Base-by-base conservation (phyloP, 345 rosid species). In the Fremontodendron californicum region DNA sequence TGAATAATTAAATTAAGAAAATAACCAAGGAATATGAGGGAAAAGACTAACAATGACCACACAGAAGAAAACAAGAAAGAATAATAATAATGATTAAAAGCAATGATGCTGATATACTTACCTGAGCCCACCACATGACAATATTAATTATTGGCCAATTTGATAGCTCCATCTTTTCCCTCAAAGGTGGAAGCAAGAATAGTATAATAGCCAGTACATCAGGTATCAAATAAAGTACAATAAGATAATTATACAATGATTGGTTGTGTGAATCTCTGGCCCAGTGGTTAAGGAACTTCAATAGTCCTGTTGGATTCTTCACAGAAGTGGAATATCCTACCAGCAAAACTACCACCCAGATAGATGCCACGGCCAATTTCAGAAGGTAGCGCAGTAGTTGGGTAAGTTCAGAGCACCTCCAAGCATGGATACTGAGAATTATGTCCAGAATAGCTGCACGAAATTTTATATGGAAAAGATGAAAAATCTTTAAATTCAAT, bases 51-150 rank as follows among this genome's bases (percentile, higher is more conserved):
- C 8, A 48, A 48, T 48, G 27, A 54, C 9, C 16, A 31, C 5
- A 48, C 42, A 3, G 58, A 71, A 71, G 74, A 71, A 69, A 29
- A 67, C 9, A 46, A 68, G 21, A 27, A 29, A 40, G 35, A 74
- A 61, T 19, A 31, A 27, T 15, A 27, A 40, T 25, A 16, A 18
- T 16, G 63, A 45, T 27, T 16, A 9, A 15, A 45, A 49, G 71
- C 31, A 75, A 46, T 19, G 11, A 29, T 48, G 35, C 27, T 19
- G 67, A 68, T 29, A 84, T 80, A 78, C 91, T 87, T 89, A 78
- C 99, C 92, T 93, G 99, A 76, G 94, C 89, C 98, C 99, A 96
- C 99, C 98, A 96, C 94, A 92, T 90, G 65, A 94, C 72, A 66
- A 94, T 71, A 75, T 93, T 96, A 71, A 91, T 72, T 73, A 93